A percentile compares a stretch with the other conserved stretches of the same genome.
These are phyloP conservation scores for Penicillium coffeae DNA, from an alignment of 495 filamentous ascomycete genomes.

Conservation along the genomic window DNA sequence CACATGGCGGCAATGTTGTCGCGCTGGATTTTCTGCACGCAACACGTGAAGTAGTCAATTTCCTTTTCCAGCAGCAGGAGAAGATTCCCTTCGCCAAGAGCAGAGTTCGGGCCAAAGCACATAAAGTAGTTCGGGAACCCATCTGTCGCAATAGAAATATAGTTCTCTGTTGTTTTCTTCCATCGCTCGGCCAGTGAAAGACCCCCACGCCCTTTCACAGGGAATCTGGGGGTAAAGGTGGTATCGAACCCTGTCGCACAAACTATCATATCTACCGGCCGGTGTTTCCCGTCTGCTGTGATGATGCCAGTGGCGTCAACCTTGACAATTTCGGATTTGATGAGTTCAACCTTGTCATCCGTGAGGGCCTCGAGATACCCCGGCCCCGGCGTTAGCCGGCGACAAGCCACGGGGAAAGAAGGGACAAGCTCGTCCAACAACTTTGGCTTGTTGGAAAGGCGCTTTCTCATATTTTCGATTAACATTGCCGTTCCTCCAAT, in stretches of 20 bases:
- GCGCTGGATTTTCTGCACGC: conserved; percentile 47
- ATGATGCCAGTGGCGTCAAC: conserved; percentile 46
- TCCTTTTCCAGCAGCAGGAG: conserved; percentile 43
- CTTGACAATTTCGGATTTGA: conserved; percentile 36
- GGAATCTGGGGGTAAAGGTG: conserved; percentile 46
- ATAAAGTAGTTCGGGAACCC: conserved; percentile 67
- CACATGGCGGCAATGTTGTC: conserved; percentile 44
- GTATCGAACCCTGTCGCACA: conserved; percentile 56
- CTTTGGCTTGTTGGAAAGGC: conserved; percentile 34
- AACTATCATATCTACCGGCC: conserved; percentile 38
- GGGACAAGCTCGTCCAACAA: conserved; percentile 32
- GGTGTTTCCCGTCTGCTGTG: conserved; percentile 43
- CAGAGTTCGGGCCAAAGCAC: conserved; percentile 44
- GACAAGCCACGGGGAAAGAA: conserved; percentile 46
- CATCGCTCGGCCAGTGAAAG: conserved; percentile 47
- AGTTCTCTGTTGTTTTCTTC: conserved; percentile 50
- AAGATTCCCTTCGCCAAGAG: conserved; percentile 44
- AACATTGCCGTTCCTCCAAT: conserved; percentile 31
- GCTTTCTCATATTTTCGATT: conserved; percentile 38
- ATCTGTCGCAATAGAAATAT: conserved; percentile 56
- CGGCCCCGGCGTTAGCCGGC: conserved; percentile 48
- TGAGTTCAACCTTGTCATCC: conserved; percentile 43
- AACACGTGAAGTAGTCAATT: conserved; percentile 50
- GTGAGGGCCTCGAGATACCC: conserved; percentile 49
- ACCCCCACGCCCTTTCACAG: conserved; percentile 45